Conservation (phyloP, 371 early-diverging fungal genomes). For the Lichtheimia hyalospora region DNA sequence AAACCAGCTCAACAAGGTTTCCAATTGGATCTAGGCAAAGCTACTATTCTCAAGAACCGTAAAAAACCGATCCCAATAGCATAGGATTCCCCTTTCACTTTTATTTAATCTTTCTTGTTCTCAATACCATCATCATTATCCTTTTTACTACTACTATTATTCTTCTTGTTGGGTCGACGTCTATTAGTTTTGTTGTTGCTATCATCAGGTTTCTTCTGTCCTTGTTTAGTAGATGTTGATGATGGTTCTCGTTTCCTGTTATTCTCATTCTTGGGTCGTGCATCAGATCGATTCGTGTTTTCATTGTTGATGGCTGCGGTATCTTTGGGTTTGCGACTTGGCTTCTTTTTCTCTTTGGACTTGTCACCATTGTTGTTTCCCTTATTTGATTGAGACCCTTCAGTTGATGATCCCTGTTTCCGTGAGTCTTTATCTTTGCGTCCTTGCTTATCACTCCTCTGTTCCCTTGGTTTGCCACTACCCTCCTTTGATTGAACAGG, state of each 20-base stretch:
- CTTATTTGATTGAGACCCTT: neutral
- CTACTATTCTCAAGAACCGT: constrained; percentile 50
- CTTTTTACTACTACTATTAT: too few species aligned
- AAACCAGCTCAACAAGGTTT: constrained; percentile 16
- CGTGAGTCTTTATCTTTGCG: too few species aligned
- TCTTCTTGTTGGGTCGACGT: too few species aligned
- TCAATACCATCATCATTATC: too few species aligned
- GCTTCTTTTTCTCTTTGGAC: neutral
- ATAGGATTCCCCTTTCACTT: too few species aligned
- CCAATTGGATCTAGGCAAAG: constrained; percentile 43
- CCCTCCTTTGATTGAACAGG: neutral
- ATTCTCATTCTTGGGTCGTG: neutral
- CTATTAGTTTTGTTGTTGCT: too few species aligned
- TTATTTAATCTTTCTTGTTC: too few species aligned
- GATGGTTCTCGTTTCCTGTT: neutral
- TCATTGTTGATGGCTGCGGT: too few species aligned
- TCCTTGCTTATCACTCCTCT: neutral
- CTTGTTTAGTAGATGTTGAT: too few species aligned
- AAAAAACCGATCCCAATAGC: constrained; percentile 12
- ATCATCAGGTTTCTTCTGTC: too few species aligned
- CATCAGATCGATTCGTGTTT: too few species aligned
- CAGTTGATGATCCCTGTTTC: neutral
- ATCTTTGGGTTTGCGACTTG: too few species aligned
- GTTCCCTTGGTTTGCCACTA: neutral
- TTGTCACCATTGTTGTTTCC: neutral